Evolutionary conservation across 2,329 filamentous ascomycete species (phyloP).

Genomic region (Aotearoamyces nothofagi): DNA sequence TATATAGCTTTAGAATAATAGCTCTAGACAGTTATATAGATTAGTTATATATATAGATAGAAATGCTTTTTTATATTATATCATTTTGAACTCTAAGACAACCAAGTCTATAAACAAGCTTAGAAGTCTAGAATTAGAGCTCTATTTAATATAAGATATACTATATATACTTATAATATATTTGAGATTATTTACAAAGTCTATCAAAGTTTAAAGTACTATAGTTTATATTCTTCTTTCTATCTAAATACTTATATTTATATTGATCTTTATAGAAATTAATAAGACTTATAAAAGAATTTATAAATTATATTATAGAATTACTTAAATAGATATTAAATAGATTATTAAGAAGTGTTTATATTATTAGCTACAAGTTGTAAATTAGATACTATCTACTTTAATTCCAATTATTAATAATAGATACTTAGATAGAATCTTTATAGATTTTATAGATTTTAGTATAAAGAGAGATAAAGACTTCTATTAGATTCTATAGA

Average conservation of each 20-base stretch:
- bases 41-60: too few relatives aligned
- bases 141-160: neutral
- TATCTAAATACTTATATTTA: neutral
- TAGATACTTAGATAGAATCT: neutral
- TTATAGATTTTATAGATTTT: neutral
- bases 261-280: too few relatives aligned
- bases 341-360: too few relatives aligned
- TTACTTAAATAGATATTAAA: too few relatives aligned
- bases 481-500: too few relatives aligned
- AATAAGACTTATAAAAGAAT: constrained; percentile 1
- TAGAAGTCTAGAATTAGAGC: neutral
- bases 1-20: too few relatives aligned
- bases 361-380: too few relatives aligned
- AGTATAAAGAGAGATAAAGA: neutral
- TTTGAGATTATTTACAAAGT: too few relatives aligned
- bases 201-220: neutral
- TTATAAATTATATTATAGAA: constrained; percentile 1
- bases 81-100: constrained; percentile 1
- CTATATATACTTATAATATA: neutral
- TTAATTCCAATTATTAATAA: too few relatives aligned
- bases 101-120: neutral
- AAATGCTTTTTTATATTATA: too few relatives aligned
- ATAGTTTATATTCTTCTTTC: neutral
- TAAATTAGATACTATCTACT: too few relatives aligned
- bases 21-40: too few relatives aligned